Evolutionary conservation across 371 early-diverging fungal species (phyloP).

Genomic region (Batkoa obscura): DNA sequence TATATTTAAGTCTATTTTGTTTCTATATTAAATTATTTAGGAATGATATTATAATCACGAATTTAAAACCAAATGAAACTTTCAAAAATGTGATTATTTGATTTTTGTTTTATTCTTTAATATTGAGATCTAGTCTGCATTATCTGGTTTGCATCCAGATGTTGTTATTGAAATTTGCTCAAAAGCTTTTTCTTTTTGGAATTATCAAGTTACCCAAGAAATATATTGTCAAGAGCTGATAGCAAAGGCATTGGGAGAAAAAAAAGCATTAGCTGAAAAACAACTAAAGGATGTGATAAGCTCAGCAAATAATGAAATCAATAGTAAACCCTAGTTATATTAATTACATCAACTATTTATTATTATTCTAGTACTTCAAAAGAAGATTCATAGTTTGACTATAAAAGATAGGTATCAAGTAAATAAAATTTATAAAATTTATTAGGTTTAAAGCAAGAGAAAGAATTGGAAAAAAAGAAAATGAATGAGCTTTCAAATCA

Average conservation of each 20-base stretch:
- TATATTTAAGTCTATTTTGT: not conserved
- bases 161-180: not conserved
- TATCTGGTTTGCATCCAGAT: not conserved
- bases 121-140: not conserved
- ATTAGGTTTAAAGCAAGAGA: not conserved
- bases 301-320: not conserved
- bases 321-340: not conserved
- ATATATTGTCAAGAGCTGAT: not conserved
- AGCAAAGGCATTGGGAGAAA: not conserved
- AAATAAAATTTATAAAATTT: not conserved
- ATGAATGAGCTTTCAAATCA: not conserved
- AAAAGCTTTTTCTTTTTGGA: conserved; percentile 2
- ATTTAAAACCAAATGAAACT: not conserved
- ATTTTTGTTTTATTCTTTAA: not conserved
- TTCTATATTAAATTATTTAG: not conserved
- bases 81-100: not conserved
- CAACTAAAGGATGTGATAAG: not conserved
- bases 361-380: not conserved
- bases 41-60: not conserved
- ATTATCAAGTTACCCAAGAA: conserved; percentile 1
- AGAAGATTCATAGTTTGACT: not conserved
- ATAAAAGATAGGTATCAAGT: not conserved
- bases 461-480: not conserved
- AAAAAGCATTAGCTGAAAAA: not conserved
- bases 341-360: not conserved